A percentile compares a stretch with the other conserved stretches of the same genome.
phyloP scores from a whole-genome alignment of 805 yeast species.

The Saccharomycopsis oosterbeekiorum region DNA sequence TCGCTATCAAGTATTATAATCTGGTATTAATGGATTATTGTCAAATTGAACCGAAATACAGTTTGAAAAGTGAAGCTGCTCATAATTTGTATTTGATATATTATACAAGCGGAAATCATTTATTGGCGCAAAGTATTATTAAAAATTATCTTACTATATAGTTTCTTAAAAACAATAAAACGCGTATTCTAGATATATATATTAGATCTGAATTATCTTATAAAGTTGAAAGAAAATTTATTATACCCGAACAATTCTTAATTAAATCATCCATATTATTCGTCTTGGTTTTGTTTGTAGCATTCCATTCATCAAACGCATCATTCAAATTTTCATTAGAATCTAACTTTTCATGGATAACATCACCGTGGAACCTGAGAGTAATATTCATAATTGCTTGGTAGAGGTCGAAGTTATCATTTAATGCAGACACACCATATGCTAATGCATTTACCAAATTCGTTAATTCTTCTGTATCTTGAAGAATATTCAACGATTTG shows the following conservation, averaged over 20 bases:
- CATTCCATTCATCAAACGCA: conserved; percentile 43
- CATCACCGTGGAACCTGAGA: conserved; percentile 74
- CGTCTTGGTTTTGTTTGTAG: conserved; percentile 31
- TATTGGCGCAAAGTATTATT: conserved; percentile 53
- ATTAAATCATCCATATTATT: conserved; percentile 53
- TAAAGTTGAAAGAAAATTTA: conserved; percentile 21
- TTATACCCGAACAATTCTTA: conserved; percentile 75
- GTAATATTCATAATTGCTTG: conserved; percentile 75
- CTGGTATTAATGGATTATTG: conserved; percentile 38
- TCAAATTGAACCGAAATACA: conserved; percentile 29
- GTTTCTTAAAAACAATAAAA: not conserved
- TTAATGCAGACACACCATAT: conserved; percentile 39
- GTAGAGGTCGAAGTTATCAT: conserved; percentile 61
- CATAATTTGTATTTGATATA: conserved; percentile 74
- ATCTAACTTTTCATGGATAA: conserved; percentile 34
- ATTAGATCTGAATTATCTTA: not conserved
- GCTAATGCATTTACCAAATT: conserved; percentile 60
- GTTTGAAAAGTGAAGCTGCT: conserved; percentile 70
- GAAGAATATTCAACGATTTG: conserved; percentile 57
- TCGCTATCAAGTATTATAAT: conserved; percentile 69
- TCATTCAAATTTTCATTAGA: conserved; percentile 32
- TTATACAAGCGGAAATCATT: conserved; percentile 61
- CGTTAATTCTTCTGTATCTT: conserved; percentile 59
- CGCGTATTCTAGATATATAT: not conserved
- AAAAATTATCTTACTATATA: conserved; percentile 51